Evolutionary conservation across 805 yeast genomes (phyloP), one percentile per base, ranked within the genome.

Genomic region (Lachancea thermotolerans): DNA sequence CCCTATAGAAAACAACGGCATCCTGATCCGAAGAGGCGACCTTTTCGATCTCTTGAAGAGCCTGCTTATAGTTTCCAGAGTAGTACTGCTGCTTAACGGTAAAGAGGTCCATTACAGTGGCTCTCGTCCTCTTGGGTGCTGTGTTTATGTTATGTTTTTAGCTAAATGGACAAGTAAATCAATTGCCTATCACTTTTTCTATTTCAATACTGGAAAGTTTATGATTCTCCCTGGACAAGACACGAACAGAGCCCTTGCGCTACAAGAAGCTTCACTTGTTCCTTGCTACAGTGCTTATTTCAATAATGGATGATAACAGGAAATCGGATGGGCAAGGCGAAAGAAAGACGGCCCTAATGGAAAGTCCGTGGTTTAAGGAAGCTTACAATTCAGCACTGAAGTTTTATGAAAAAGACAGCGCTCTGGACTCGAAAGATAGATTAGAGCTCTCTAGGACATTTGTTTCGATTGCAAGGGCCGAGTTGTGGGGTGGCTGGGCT

Each of bases 1-100:
- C 54, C 39, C 61, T 66, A 51, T 70, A 70, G 47, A 56, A 64
- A 12, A 53, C 40, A 7, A 63, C 56, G 32, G 59, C 47, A 44
- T 57, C 58, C 37, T 51, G 54, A 25, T 59, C 49, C 5, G 60
- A 50, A 55, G 72, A 60, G 16, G 71, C 61, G 50, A 69, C 72
- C 41, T 67, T 74, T 6, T 65, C 69, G 30, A 68, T 46, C 32
- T 72, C 69, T 5, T 66, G 58, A 38, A 67, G 54, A 2, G 75
- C 77, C 53, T 72, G 68, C 10, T 65, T 56, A 57, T 71, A 77
- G 54, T 78, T 80, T 41, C 81, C 79, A 10, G 83, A 75, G 61
- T 74, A 81, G 65, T 78, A 81, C 47, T 75, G 77, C 55, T 78
- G 81, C 52, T 78, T 73, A 21, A 81, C 61, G 14, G 70, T 71